Evolutionary conservation across 495 filamentous ascomycete genomes (phyloP).

Genomic region (Podospora fimiseda): DNA sequence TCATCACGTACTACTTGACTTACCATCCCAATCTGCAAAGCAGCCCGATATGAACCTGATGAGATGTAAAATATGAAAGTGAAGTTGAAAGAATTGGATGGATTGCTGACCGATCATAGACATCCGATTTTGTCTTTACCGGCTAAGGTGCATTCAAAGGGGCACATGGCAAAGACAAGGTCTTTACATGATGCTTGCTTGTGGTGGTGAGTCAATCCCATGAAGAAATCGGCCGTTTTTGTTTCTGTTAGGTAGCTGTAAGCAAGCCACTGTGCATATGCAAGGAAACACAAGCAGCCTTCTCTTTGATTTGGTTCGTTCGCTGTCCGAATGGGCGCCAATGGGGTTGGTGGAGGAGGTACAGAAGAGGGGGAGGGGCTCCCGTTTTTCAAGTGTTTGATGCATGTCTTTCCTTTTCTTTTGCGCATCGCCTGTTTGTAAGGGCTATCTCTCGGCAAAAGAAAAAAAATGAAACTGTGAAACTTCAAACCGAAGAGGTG

Average conservation of each 20-base stretch:
- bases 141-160: background rate
- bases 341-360: background rate
- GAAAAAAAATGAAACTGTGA: background rate
- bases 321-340: background rate
- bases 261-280: background rate
- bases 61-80: background rate
- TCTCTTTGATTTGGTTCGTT: background rate
- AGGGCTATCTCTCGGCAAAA: too few species aligned
- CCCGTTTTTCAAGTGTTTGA: background rate
- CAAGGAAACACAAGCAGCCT: background rate
- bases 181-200: too few species aligned
- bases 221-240: too few species aligned
- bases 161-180: too few species aligned
- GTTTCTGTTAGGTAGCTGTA: background rate
- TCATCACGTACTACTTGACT: background rate
- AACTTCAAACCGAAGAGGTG: too few species aligned
- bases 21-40: background rate
- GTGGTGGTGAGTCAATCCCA: background rate
- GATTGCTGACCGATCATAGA: too few species aligned
- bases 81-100: background rate
- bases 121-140: too few species aligned
- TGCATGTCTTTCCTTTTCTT: background rate
- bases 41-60: too few species aligned
- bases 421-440: background rate
- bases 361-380: background rate